phyloP scores from a whole-genome alignment of 2,329 filamentous ascomycete species.

The Aspergillus ochraceus region DNA sequence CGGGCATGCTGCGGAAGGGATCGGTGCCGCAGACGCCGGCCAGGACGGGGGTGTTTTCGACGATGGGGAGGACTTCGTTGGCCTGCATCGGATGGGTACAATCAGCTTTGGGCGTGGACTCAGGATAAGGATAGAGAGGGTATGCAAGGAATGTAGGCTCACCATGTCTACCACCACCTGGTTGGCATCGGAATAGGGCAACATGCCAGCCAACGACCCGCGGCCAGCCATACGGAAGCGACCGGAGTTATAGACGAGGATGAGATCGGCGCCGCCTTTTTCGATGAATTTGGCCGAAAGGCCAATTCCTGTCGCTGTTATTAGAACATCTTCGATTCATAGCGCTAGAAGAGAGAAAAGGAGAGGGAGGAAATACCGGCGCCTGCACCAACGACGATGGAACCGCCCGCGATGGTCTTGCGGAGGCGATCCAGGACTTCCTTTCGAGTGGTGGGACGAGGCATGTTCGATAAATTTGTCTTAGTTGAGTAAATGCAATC shows the following conservation, averaged over 20 bases:
- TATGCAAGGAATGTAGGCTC: not conserved
- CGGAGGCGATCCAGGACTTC: slow-evolving; percentile 59
- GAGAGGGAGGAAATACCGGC: slow-evolving; percentile 46
- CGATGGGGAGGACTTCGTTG: slow-evolving; percentile 65
- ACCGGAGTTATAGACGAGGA: slow-evolving; percentile 72
- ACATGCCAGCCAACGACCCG: slow-evolving; percentile 67
- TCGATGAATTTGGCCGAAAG: slow-evolving; percentile 71
- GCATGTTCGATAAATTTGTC: slow-evolving; percentile 43
- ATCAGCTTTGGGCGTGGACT: no score
- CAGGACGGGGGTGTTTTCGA: slow-evolving; percentile 64
- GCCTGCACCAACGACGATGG: slow-evolving; percentile 66
- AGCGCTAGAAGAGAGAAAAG: not conserved
- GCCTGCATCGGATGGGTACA: slow-evolving; percentile 42
- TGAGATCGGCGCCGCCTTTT: slow-evolving; percentile 66
- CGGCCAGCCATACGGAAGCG: slow-evolving; percentile 72
- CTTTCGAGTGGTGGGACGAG: slow-evolving; percentile 57
- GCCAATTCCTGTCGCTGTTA: slow-evolving; percentile 56
- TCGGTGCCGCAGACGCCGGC: slow-evolving; percentile 72
- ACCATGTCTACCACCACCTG: slow-evolving; percentile 70
- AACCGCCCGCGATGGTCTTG: slow-evolving; percentile 54
- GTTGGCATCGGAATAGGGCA: slow-evolving; percentile 72
- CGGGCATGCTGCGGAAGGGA: slow-evolving; percentile 63
- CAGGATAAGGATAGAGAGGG: no score
- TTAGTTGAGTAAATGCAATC: not conserved
- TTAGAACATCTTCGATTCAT: no score